Evolutionary conservation across 352 stramenopile genomes (phyloP), one percentile per base, ranked within the genome.

Genomic region (Bremia lactucae): DNA sequence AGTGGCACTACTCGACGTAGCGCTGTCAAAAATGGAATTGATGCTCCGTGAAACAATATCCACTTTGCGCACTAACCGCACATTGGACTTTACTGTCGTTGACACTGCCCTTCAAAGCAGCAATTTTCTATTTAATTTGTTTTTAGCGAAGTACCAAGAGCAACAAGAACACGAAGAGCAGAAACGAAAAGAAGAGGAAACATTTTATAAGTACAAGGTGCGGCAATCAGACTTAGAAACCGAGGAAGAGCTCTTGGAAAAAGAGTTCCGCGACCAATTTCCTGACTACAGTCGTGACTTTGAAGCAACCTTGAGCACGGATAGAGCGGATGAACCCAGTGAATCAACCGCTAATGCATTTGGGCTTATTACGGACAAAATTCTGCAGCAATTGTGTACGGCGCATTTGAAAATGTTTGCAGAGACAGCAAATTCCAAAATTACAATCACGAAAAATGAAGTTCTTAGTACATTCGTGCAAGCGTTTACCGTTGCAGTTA

Each of bases 261-360:
- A 85, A 23, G 79, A 94, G 29, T 97, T 89, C 46, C 64, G 76
- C 4, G 63, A 95, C 14, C 84, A 97, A 49, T 98, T 98, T 57
- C 93, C 93, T 10, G 82, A 98, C 62, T 97, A 96, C 55, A 75
- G 58, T 22, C 60, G 58, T 34, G 76, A 91, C 41, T 87, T 91
- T 35, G 55, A 81, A 37, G 65, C 59, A 9, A 86, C 86, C 42
- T 61, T 89, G 13, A 64, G 59, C 3, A 53, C 62, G 0, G 64
- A 73, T 29, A 46, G 23, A 28, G 44, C 36, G 3, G 42, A 58
- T 11, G 24, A 10, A 14, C 13, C 10, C 13, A 42, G 22, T 33
- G 33, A 65, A 6, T 29, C 53, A 13, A 46, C 22, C 11, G 59
- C n/a, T n/a, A n/a, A n/a, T n/a, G n/a, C n/a, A 74, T 15, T 52